These are phyloP conservation scores for Podospora fimiseda DNA, from an alignment of 495 filamentous ascomycete genomes.

Conservation along the genomic window DNA sequence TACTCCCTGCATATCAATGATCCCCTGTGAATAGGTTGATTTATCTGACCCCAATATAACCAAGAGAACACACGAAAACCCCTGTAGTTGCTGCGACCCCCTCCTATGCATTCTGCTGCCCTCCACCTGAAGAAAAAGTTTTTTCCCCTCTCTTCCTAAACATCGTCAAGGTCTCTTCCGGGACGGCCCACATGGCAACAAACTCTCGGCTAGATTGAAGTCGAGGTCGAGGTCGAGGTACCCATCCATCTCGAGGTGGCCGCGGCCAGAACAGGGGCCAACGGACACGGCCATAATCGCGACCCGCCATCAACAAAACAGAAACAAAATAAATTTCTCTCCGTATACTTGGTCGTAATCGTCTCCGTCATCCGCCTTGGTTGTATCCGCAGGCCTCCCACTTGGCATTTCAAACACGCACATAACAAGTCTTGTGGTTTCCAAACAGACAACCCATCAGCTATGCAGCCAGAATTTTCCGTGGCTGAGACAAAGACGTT, in stretches of 20 bases:
- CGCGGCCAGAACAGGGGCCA: conserved; percentile 16
- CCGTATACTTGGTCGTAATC: background rate
- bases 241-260: conserved; percentile 21
- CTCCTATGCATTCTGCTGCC: conserved; percentile 2
- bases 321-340: conserved; percentile 12
- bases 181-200: conserved; percentile 29
- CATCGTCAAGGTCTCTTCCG: conserved; percentile 20
- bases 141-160: conserved; percentile 20
- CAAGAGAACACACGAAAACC: conserved; percentile 6
- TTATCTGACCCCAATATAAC: conserved; percentile 20
- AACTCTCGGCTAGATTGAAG: conserved; percentile 22
- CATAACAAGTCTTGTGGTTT: no score
- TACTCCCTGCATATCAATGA: conserved; percentile 23
- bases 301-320: conserved; percentile 15
- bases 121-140: no score
- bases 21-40: conserved; percentile 16
- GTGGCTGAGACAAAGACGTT: background rate
- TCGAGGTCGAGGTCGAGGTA: no score
- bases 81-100: conserved; percentile 7
- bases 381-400: no score
- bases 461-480: no score
- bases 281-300: background rate
- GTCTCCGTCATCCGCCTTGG: background rate
- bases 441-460: no score
- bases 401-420: no score